phyloP scores from a whole-genome alignment of 768 basidiomycete species.

The Tricholoma matsutake region DNA sequence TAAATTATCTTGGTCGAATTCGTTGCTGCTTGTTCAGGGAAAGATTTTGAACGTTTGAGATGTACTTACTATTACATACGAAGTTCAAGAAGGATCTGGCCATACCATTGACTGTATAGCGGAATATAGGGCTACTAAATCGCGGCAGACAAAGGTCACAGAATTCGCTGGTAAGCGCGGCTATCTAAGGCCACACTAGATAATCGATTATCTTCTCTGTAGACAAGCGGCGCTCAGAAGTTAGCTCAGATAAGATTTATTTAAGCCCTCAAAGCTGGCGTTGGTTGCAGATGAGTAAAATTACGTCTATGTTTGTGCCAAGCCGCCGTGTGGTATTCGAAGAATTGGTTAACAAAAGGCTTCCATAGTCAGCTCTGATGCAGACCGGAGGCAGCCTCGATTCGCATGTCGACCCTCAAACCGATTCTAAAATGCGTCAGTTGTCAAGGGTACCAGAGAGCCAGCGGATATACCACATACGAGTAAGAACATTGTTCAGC shows the following conservation, averaged over 20 bases:
- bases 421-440: constrained; percentile 30
- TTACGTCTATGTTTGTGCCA: neutral
- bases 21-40: too few species aligned
- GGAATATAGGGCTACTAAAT: neutral
- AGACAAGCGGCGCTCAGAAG: neutral
- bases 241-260: neutral
- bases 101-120: neutral
- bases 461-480: constrained; percentile 42
- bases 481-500: constrained; percentile 83
- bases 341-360: neutral
- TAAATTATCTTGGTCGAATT: too few species aligned
- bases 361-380: neutral
- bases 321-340: neutral
- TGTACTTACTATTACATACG: too few species aligned
- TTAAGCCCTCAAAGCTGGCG: neutral
- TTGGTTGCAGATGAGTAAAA: neutral
- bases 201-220: neutral
- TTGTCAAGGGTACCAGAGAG: neutral
- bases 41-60: too few species aligned
- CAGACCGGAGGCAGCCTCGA: neutral
- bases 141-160: neutral
- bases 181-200: neutral
- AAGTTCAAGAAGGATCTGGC: too few species aligned
- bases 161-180: neutral
- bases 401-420: constrained; percentile 21